Evolutionary conservation across 1,284 basidiomycete genomes (phyloP).

Genomic region (Sanghuangporus weigelae): DNA sequence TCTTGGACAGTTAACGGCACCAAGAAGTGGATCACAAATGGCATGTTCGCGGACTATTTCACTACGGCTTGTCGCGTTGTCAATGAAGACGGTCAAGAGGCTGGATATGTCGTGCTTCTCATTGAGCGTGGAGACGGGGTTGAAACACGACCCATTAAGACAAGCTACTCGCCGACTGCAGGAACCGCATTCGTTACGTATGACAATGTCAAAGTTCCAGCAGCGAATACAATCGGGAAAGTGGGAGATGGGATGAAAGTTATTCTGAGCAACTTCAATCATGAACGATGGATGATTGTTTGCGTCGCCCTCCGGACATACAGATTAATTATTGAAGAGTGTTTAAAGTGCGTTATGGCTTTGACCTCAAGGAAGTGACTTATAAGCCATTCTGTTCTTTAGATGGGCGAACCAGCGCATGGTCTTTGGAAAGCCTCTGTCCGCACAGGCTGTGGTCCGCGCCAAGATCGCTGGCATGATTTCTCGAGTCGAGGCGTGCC

Average conservation of each 20-base stretch:
- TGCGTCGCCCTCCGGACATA: slow-evolving; percentile 68
- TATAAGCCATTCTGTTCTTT: neutral
- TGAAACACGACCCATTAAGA: slow-evolving; percentile 89
- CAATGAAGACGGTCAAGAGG: slow-evolving; percentile 28
- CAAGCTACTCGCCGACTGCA: slow-evolving; percentile 78
- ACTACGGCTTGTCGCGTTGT: slow-evolving; percentile 72
- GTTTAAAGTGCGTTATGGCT: slow-evolving; percentile 52
- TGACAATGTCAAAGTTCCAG: slow-evolving; percentile 85
- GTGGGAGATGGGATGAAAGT: slow-evolving; percentile 83
- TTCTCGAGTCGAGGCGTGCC: slow-evolving; percentile 80
- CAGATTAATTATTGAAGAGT: slow-evolving; percentile 72
- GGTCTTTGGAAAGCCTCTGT: slow-evolving; percentile 88
- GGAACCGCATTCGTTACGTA: slow-evolving; percentile 92
- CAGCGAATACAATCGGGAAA: slow-evolving; percentile 80
- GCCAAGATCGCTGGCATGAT: slow-evolving; percentile 88
- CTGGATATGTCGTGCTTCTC: slow-evolving; percentile 85
- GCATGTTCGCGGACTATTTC: slow-evolving; percentile 76
- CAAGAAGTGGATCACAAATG: slow-evolving; percentile 97
- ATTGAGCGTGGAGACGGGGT: slow-evolving; percentile 78
- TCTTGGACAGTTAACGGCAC: slow-evolving; percentile 86
- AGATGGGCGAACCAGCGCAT: slow-evolving; percentile 82
- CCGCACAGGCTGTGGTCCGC: slow-evolving; percentile 87
- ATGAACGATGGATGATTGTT: slow-evolving; percentile 84
- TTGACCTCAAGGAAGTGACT: neutral
- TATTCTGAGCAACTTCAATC: slow-evolving; percentile 83